Conservation (phyloP, 352 stramenopile species). For the Thalassiosira allenii region DNA sequence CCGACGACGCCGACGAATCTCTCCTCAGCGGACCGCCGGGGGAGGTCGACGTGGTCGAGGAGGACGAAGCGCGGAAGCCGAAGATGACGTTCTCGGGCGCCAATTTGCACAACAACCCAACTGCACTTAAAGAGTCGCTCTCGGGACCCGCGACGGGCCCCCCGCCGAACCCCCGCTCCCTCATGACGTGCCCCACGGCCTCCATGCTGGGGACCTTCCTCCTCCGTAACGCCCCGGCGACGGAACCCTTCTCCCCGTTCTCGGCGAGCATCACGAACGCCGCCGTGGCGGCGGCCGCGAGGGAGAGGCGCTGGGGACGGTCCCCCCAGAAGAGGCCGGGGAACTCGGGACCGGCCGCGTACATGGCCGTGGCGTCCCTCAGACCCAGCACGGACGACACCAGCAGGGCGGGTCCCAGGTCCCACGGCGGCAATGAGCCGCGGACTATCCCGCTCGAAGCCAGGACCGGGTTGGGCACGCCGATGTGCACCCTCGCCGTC, state of each 20-base stretch:
- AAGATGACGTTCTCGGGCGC: constrained; percentile 82
- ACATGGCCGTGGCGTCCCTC: constrained; percentile 83
- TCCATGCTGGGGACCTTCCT: constrained; percentile 82
- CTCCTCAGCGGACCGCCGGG: constrained; percentile 1
- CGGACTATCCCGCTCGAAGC: constrained; percentile 78
- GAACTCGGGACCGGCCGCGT: constrained; percentile 82
- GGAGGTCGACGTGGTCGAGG: constrained; percentile 30
- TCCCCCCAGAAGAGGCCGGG: constrained; percentile 86
- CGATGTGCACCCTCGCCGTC: constrained; percentile 81
- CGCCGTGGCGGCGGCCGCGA: constrained; percentile 80
- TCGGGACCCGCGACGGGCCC: constrained; percentile 55
- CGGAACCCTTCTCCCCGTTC: constrained; percentile 82
- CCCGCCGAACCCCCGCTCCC: constrained; percentile 61
- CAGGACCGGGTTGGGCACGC: constrained; percentile 81
- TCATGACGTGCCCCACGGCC: constrained; percentile 76
- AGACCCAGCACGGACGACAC: constrained; percentile 75
- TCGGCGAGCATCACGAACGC: constrained; percentile 82
- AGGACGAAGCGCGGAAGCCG: constrained; percentile 74
- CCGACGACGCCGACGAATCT: background rate
- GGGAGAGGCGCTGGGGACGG: constrained; percentile 79
- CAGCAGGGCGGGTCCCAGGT: constrained; percentile 79
- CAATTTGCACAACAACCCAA: constrained; percentile 80
- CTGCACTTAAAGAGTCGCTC: constrained; percentile 73
- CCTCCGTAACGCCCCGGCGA: constrained; percentile 75
- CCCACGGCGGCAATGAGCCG: constrained; percentile 78